phyloP scores from a whole-genome alignment of 2,329 filamentous ascomycete genomes.

The Ophiostoma novo-ulmi region DNA sequence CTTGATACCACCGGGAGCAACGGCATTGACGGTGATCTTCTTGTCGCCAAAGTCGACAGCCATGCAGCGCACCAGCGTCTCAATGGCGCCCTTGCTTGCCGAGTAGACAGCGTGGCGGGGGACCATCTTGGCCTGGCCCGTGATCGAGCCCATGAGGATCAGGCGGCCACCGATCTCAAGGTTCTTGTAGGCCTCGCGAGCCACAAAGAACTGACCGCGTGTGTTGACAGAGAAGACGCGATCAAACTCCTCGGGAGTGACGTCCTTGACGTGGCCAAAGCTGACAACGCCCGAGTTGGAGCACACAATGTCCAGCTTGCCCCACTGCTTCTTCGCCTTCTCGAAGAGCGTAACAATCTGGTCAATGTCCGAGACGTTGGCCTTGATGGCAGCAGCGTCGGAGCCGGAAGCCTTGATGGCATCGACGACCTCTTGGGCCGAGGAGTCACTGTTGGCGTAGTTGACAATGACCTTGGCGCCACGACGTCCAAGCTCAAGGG shows the following conservation, averaged over 20 bases:
- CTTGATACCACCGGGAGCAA: conserved; percentile 36
- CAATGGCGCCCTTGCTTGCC: conserved; percentile 36
- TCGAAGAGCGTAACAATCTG: conserved; percentile 37
- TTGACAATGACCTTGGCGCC: conserved; percentile 36
- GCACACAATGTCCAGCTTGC: conserved; percentile 57
- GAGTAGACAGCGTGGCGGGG: conserved; percentile 37
- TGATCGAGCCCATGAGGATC: conserved; percentile 60
- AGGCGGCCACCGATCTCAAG: conserved; percentile 58
- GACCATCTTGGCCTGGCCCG: conserved; percentile 37
- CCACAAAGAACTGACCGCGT: conserved; percentile 58
- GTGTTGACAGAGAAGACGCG: conserved; percentile 58
- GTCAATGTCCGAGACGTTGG: conserved; percentile 34
- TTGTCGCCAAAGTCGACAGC: conserved; percentile 35
- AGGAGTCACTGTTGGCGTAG: conserved; percentile 32
- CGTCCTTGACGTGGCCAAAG: conserved; percentile 55
- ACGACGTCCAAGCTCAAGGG: conserved; percentile 39
- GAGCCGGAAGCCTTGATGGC: conserved; percentile 29
- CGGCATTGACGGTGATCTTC: conserved; percentile 37
- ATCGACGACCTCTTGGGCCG: conserved; percentile 27
- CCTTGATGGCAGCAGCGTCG: conserved; percentile 32
- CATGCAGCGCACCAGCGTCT: conserved; percentile 35
- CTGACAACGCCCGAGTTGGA: conserved; percentile 57
- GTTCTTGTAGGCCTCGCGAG: conserved; percentile 57
- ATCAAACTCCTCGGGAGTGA: conserved; percentile 55
- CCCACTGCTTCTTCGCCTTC: conserved; percentile 52